A percentile compares a stretch with the other conserved stretches of the same genome.
Evolutionary conservation across 192 early-diverging fungal genomes (phyloP).

Genomic region (Coemansia sp.): DNA sequence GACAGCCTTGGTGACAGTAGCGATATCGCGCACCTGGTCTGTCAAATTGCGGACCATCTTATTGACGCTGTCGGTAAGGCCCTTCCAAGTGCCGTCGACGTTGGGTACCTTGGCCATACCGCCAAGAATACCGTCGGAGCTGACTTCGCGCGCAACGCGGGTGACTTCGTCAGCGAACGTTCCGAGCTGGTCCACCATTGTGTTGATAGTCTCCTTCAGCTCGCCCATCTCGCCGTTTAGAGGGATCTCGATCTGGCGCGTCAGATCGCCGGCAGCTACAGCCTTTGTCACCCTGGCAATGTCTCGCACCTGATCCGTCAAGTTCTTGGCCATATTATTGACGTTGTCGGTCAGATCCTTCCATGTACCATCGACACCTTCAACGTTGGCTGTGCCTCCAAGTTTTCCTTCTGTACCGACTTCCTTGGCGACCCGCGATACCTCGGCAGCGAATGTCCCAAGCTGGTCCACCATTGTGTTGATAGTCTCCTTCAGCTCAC

Average conservation of each 20-base stretch:
- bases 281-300: constrained; percentile 60
- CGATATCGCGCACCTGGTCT: constrained; percentile 61
- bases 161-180: constrained; percentile 65
- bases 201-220: constrained; percentile 66
- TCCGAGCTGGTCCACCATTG: constrained; percentile 62
- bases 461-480: constrained; percentile 63
- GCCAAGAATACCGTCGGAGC: constrained; percentile 65
- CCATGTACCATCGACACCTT: constrained; percentile 63
- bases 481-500: constrained; percentile 63
- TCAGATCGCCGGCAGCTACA: constrained; percentile 62
- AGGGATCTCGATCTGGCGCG: constrained; percentile 57
- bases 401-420: constrained; percentile 70
- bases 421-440: constrained; percentile 69
- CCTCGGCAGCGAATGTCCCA: constrained; percentile 56
- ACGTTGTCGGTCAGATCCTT: constrained; percentile 61
- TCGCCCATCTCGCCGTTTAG: constrained; percentile 64
- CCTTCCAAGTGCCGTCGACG: constrained; percentile 66
- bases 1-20: constrained; percentile 60
- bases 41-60: constrained; percentile 64
- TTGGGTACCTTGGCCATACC: constrained; percentile 61
- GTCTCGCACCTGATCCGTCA: constrained; percentile 60
- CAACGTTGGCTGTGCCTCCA: constrained; percentile 66
- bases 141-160: constrained; percentile 64
- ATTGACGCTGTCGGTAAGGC: constrained; percentile 65
- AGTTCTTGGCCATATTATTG: constrained; percentile 61